Evolutionary conservation across 2,329 filamentous ascomycete species (phyloP).

Genomic region (Penicillium sp.): DNA sequence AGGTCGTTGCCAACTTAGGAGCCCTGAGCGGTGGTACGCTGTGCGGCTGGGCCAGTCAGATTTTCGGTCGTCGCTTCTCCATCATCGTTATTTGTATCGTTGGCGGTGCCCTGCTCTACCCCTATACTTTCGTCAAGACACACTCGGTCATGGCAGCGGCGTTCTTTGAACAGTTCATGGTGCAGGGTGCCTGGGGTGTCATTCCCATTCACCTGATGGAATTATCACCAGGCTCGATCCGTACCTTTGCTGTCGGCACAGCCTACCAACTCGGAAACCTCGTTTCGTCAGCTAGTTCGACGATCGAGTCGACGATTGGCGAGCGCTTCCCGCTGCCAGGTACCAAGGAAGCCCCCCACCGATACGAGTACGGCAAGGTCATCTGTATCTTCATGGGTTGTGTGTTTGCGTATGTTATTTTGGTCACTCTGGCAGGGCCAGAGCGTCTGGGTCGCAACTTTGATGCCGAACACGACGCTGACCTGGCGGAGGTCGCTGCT

Average conservation of each 20-base stretch:
- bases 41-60: constrained; percentile 70
- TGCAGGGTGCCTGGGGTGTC: constrained; percentile 76
- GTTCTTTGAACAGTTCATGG: constrained; percentile 82
- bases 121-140: constrained; percentile 72
- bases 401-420: constrained; percentile 68
- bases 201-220: constrained; percentile 74
- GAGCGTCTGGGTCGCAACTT: constrained; percentile 53
- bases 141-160: constrained; percentile 74
- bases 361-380: constrained; percentile 79
- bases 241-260: constrained; percentile 67
- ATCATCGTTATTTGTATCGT: constrained; percentile 67
- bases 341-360: constrained; percentile 51
- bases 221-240: constrained; percentile 62
- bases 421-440: constrained; percentile 54
- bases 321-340: constrained; percentile 73
- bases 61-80: constrained; percentile 69
- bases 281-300: constrained; percentile 66
- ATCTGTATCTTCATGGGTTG: constrained; percentile 92
- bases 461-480: constrained; percentile 52
- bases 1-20: constrained; percentile 73
- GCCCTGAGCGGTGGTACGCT: constrained; percentile 70
- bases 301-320: constrained; percentile 76
- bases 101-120: constrained; percentile 79
- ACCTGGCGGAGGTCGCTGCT: constrained; percentile 50
- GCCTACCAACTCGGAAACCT: constrained; percentile 68